Evolutionary conservation across 345 rosid species (phyloP).

Genomic region (Eucalyptus decipiens): DNA sequence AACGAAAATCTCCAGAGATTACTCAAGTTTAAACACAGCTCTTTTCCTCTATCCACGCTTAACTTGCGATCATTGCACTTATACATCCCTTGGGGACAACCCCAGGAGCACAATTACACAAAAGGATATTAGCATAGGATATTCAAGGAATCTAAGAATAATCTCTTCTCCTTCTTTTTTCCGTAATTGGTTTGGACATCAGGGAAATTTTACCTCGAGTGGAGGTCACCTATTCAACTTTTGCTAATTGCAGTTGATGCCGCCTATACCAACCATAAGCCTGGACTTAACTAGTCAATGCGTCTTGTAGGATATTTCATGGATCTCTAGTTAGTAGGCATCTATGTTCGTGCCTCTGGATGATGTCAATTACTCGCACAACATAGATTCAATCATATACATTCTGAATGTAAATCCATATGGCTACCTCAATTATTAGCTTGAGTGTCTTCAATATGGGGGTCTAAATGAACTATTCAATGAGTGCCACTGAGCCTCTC

Average conservation of each 20-base stretch:
- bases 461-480: not conserved
- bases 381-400: not conserved
- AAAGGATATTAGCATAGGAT: not conserved
- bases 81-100: not conserved
- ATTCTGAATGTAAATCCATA: not conserved
- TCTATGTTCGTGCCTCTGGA: not conserved
- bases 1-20: not conserved
- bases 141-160: not conserved
- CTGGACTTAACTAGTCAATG: not conserved
- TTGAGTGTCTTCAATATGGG: not conserved
- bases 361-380: not conserved
- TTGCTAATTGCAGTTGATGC: not conserved
- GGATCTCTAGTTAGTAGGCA: not conserved
- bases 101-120: not conserved
- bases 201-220: not conserved
- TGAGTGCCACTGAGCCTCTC: not conserved
- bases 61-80: not conserved
- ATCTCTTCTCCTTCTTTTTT: not conserved
- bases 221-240: not conserved
- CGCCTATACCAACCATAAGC: not conserved
- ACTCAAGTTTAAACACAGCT: not conserved
- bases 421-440: not conserved
- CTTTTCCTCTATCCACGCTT: not conserved
- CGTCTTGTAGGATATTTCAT: not conserved
- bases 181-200: not conserved